A percentile compares a stretch with the other conserved stretches of the same genome.
These are phyloP conservation scores for Physcomitrium patens DNA, from an alignment of 225 moss, liverwort and hornwort genomes.

Conservation along the genomic window DNA sequence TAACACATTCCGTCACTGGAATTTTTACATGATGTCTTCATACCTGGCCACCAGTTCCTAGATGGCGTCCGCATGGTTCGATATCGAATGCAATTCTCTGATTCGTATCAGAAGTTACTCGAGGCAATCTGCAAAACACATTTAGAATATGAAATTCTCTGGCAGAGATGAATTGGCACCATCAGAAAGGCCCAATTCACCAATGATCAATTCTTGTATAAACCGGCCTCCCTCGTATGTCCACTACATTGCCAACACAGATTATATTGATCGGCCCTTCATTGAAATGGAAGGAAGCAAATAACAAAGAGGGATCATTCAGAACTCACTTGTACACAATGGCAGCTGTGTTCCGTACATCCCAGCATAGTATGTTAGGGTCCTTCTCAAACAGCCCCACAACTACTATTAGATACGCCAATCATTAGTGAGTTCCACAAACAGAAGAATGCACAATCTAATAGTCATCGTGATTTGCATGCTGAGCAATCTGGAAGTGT, in stretches of 20 bases:
- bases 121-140: slow-evolving; percentile 59
- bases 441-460: neutral
- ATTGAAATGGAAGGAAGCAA: slow-evolving; percentile 5
- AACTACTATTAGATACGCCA: slow-evolving; percentile 23
- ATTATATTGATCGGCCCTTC: neutral
- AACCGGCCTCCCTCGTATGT: no score
- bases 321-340: slow-evolving; percentile 76
- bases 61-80: slow-evolving; percentile 82
- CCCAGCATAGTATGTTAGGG: slow-evolving; percentile 98
- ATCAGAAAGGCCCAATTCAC: neutral
- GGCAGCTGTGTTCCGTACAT: slow-evolving; percentile 86
- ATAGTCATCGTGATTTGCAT: neutral
- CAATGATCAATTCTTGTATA: neutral
- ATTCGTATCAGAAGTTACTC: slow-evolving; percentile 80
- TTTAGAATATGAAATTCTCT: neutral
- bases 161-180: slow-evolving; percentile 10
- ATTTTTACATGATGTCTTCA: neutral
- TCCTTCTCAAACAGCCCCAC: slow-evolving; percentile 84
- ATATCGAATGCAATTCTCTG: slow-evolving; percentile 94
- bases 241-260: neutral
- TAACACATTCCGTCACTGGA: slow-evolving; percentile 7
- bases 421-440: slow-evolving; percentile 5
- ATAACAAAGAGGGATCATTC: neutral
- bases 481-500: neutral
- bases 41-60: slow-evolving; percentile 97